phyloP scores from a whole-genome alignment of 768 basidiomycete species.

The Lentinus tigrinus region DNA sequence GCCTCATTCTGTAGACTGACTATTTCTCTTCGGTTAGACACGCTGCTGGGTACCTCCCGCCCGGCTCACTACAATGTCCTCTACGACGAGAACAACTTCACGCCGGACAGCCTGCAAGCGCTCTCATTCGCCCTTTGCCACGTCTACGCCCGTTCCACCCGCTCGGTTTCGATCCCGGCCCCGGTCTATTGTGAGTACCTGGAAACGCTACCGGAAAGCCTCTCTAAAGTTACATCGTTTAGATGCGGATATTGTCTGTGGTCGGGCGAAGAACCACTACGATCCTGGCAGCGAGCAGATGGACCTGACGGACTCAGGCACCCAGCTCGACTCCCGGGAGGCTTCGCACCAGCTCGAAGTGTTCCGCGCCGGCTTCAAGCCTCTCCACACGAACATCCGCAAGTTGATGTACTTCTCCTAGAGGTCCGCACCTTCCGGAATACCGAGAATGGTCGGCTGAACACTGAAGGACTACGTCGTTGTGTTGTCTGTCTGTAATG shows the following conservation, averaged over 20 bases:
- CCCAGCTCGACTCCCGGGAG: conserved; percentile 37
- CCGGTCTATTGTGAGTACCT: conserved; percentile 70
- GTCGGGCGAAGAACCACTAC: conserved; percentile 80
- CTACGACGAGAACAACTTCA: conserved; percentile 58
- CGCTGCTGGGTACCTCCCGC: conserved; percentile 69
- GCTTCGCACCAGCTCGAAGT: conserved; percentile 36
- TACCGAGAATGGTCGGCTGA: neutral
- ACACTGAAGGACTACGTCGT: neutral
- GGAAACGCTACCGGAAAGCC: neutral
- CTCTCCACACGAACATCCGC: conserved; percentile 50
- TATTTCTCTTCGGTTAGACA: conserved; percentile 7
- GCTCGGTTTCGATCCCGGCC: conserved; percentile 80
- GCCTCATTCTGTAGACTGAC: neutral
- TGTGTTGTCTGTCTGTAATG: neutral
- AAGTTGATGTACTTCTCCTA: conserved; percentile 37
- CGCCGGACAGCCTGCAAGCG: conserved; percentile 67
- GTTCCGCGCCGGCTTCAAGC: conserved; percentile 55
- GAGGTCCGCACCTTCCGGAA: neutral
- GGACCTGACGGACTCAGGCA: conserved; percentile 61
- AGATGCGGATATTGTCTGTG: conserved; percentile 80
- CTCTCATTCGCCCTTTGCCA: conserved; percentile 77
- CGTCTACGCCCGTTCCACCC: conserved; percentile 76
- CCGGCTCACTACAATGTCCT: conserved; percentile 59
- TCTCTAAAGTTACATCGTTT: neutral
- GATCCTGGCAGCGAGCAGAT: conserved; percentile 52